phyloP scores from a whole-genome alignment of 202 grass and related monocot genomes.

The Dendrocalamus latiflorus region DNA sequence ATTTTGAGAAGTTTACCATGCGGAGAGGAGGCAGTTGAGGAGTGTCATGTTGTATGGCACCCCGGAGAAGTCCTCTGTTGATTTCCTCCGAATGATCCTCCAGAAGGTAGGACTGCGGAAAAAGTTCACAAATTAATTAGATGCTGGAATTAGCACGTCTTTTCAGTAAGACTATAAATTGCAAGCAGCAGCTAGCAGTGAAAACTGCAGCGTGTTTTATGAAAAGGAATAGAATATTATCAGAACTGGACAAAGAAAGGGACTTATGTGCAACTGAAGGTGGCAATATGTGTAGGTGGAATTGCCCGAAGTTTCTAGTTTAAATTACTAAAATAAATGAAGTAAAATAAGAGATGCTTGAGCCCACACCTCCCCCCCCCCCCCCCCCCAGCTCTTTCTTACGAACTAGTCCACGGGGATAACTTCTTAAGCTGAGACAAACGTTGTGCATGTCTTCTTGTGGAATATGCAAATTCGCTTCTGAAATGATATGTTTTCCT shows the following conservation, averaged over 20 bases:
- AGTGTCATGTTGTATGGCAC: conserved; percentile 92
- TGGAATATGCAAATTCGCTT: neutral
- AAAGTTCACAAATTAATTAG: neutral
- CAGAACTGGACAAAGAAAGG: neutral
- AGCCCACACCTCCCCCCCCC: too few relatives aligned
- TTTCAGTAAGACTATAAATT: neutral
- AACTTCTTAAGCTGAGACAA: too few relatives aligned
- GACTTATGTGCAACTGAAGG: neutral
- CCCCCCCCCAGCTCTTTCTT: too few relatives aligned
- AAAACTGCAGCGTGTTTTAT: neutral
- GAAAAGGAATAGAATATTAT: neutral
- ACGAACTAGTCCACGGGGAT: too few relatives aligned
- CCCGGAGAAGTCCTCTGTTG: conserved; percentile 86
- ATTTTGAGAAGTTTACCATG: conserved; percentile 49
- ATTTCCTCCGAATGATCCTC: conserved; percentile 66
- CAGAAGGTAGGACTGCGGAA: conserved; percentile 70
- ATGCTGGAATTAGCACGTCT: neutral
- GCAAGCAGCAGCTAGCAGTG: neutral
- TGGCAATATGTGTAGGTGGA: neutral
- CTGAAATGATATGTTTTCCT: neutral
- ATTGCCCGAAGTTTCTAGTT: neutral
- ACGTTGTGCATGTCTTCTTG: neutral
- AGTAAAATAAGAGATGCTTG: too few relatives aligned
- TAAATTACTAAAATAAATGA: neutral
- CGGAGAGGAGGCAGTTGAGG: conserved; percentile 91